Percentiles rank a stretch among this genome's conserved stretches.
phyloP scores from a whole-genome alignment of 495 filamentous ascomycete species.

The Haplographium delicatum region DNA sequence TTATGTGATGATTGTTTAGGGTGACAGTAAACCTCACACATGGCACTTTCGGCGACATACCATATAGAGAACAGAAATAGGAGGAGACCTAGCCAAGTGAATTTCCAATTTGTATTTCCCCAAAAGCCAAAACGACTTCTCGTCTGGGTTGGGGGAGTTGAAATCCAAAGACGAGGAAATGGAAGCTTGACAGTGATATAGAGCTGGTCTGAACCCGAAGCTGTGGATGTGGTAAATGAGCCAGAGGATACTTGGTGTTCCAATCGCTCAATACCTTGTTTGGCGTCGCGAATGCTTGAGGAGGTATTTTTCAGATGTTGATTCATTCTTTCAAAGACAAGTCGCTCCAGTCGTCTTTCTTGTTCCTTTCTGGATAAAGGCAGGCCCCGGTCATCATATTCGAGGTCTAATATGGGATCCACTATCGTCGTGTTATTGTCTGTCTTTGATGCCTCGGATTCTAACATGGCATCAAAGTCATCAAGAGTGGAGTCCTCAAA shows the following conservation, averaged over 20 bases:
- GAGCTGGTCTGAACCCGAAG: constrained; percentile 9
- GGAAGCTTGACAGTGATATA: constrained; percentile 38
- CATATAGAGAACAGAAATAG: constrained; percentile 44
- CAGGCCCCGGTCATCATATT: constrained; percentile 32
- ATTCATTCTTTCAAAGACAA: constrained; percentile 53
- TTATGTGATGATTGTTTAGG: constrained; percentile 40
- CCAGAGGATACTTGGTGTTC: constrained; percentile 50
- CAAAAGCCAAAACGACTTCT: background rate
- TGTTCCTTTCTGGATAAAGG: constrained; percentile 32
- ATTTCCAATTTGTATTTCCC: constrained; percentile 29
- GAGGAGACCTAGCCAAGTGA: constrained; percentile 54
- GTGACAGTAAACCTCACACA: constrained; percentile 59
- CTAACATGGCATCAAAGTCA: constrained; percentile 16
- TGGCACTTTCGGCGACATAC: constrained; percentile 54
- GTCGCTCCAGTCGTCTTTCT: constrained; percentile 34
- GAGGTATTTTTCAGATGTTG: constrained; percentile 53
- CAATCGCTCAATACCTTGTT: constrained; percentile 59
- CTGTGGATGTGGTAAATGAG: constrained; percentile 12
- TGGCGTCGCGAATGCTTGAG: constrained; percentile 59
- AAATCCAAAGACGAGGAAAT: constrained; percentile 44
- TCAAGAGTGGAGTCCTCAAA: constrained; percentile 52
- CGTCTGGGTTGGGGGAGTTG: background rate
- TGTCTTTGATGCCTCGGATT: constrained; percentile 6
- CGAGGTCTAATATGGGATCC: constrained; percentile 16
- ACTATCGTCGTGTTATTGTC: constrained; percentile 5